phyloP scores from a whole-genome alignment of 2,329 filamentous ascomycete species.

The Talaromyces sp. region DNA sequence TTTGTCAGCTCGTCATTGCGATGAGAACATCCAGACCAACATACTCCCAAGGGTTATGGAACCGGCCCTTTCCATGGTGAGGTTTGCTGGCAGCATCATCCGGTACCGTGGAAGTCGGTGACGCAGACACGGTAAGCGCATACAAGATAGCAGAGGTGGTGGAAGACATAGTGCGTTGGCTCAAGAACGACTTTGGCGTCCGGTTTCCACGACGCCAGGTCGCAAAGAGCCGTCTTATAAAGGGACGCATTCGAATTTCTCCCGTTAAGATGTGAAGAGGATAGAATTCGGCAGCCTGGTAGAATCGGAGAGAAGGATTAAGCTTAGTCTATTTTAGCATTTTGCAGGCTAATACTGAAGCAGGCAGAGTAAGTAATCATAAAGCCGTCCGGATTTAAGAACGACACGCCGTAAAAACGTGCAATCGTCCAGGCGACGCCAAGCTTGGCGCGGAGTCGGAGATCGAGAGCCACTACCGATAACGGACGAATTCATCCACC shows the following conservation, averaged over 20 bases:
- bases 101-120: constrained; percentile 31
- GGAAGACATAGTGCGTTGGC: constrained; percentile 34
- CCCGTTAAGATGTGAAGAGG: not conserved
- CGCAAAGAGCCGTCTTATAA: constrained; percentile 23
- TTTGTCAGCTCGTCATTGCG: not conserved
- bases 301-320: not conserved
- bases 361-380: not conserved
- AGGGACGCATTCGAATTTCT: constrained; percentile 22
- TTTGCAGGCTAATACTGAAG: not conserved
- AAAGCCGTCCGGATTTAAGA: not conserved
- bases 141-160: constrained; percentile 40
- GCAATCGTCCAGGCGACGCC: not conserved
- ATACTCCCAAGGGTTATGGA: constrained; percentile 45
- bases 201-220: constrained; percentile 22
- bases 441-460: not conserved
- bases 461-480: not conserved
- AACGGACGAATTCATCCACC: not conserved
- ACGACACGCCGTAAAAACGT: not conserved
- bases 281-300: not conserved
- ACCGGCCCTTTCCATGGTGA: constrained; percentile 39
- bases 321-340: not conserved
- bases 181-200: constrained; percentile 15
- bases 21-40: constrained; percentile 29
- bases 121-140: constrained; percentile 38
- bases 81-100: constrained; percentile 40